These are phyloP conservation scores for Gryganskiella cystojenkinii DNA, from an alignment of 192 early-diverging fungal genomes.

Conservation along the genomic window DNA sequence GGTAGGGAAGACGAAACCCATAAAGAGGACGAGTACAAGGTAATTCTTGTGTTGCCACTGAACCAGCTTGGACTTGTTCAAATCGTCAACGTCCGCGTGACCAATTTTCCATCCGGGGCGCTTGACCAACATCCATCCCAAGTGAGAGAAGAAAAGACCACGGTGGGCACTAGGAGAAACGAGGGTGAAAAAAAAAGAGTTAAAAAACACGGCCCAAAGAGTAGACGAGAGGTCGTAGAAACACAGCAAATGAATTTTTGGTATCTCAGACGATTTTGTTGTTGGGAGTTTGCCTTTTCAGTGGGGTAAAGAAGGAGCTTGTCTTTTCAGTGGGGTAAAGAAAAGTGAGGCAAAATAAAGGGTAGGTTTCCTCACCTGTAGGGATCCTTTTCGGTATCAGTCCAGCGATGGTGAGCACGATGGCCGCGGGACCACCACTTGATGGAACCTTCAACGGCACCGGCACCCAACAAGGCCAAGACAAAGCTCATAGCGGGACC, in stretches of 20 bases:
- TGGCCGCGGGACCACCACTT: slow-evolving; percentile 90
- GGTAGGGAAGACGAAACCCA: slow-evolving; percentile 85
- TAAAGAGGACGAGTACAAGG: slow-evolving; percentile 70
- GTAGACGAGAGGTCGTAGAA: too few species aligned
- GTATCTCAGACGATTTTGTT: too few species aligned
- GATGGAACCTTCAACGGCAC: slow-evolving; percentile 85
- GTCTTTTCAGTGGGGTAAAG: too few species aligned
- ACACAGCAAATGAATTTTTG: too few species aligned
- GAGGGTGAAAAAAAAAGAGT: too few species aligned
- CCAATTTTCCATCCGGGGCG: slow-evolving; percentile 79
- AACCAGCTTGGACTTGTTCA: slow-evolving; percentile 78
- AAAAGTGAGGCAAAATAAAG: too few species aligned
- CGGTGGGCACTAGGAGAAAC: slow-evolving; percentile 62
- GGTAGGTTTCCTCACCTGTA: slow-evolving; percentile 68
- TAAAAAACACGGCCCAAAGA: too few species aligned
- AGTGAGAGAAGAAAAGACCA: slow-evolving; percentile 85
- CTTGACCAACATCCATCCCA: slow-evolving; percentile 89
- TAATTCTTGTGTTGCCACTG: slow-evolving; percentile 86
- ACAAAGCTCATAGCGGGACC: slow-evolving; percentile 68
- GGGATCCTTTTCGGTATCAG: slow-evolving; percentile 86
- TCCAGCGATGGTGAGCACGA: slow-evolving; percentile 90
- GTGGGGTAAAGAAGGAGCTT: too few species aligned
- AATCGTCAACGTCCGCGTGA: slow-evolving; percentile 84
- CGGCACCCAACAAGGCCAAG: slow-evolving; percentile 72
- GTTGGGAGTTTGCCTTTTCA: too few species aligned